phyloP scores from a whole-genome alignment of 1,284 basidiomycete species.

The Pseudozyma sp. region DNA sequence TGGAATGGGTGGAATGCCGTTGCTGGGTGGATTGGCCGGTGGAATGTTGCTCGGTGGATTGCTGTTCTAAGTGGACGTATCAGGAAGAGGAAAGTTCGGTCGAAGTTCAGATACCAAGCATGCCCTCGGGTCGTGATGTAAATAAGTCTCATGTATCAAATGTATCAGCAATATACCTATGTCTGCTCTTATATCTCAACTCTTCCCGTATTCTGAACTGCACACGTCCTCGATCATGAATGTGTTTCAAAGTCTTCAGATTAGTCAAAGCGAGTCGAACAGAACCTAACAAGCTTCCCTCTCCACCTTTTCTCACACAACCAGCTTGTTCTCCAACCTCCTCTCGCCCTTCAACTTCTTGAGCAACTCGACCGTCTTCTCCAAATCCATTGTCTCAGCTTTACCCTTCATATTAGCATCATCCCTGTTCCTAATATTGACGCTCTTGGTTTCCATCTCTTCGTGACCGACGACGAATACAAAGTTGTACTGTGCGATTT shows the following conservation, averaged over 20 bases:
- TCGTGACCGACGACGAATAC: conserved; percentile 96
- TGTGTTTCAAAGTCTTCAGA: too few relatives aligned
- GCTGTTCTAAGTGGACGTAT: conserved; percentile 30
- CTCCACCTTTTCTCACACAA: not conserved
- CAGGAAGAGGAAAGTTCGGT: not conserved
- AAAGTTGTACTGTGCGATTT: conserved; percentile 81
- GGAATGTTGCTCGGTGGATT: conserved; percentile 53
- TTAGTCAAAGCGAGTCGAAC: not conserved
- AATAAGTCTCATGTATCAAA: too few relatives aligned
- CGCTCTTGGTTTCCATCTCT: conserved; percentile 84
- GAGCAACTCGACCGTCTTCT: conserved; percentile 50
- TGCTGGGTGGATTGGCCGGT: conserved; percentile 44
- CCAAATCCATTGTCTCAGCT: conserved; percentile 63
- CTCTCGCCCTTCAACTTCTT: conserved; percentile 53
- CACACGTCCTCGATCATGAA: not conserved
- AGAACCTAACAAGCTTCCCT: not conserved
- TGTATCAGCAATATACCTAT: too few relatives aligned
- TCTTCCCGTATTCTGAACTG: not conserved
- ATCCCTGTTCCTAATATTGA: conserved; percentile 87
- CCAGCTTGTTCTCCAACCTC: conserved; percentile 50
- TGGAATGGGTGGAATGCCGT: conserved; percentile 7
- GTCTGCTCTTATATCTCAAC: too few relatives aligned
- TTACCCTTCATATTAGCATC: conserved; percentile 63
- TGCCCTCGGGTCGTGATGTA: too few relatives aligned
- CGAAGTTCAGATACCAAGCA: too few relatives aligned